Evolutionary conservation across 2,329 filamentous ascomycete genomes (phyloP).

Genomic region (Apiospora aurea): DNA sequence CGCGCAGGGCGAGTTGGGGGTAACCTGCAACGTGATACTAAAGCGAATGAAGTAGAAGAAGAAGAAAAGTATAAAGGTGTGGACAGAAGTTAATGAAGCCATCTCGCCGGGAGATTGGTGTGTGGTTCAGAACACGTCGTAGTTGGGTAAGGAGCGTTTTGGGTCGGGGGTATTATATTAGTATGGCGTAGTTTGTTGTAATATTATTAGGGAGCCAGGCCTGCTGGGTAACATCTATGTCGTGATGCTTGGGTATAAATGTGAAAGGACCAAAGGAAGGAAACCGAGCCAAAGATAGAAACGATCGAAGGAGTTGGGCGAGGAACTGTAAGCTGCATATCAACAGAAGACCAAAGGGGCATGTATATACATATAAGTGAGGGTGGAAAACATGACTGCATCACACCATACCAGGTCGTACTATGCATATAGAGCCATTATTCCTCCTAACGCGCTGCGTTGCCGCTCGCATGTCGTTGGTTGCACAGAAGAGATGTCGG

Average conservation of each 20-base stretch:
- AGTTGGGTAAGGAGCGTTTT: not conserved
- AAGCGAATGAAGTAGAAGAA: conserved; percentile 30
- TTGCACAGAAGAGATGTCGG: not conserved
- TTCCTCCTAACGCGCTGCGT: not conserved
- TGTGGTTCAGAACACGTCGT: not conserved
- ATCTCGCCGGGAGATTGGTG: conserved; percentile 36
- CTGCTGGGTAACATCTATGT: conserved; percentile 36
- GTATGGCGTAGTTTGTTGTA: conserved; percentile 14
- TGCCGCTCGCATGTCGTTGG: conserved; percentile 8
- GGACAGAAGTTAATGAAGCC: conserved; percentile 37
- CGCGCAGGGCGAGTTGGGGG: conserved; percentile 62
- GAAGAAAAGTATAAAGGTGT: conserved; percentile 26
- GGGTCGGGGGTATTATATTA: conserved; percentile 31
- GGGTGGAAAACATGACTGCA: not conserved
- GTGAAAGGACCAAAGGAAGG: conserved; percentile 30
- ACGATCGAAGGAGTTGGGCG: conserved; percentile 20
- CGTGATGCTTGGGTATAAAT: conserved; percentile 12
- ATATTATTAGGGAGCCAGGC: conserved; percentile 36
- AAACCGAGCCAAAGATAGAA: conserved; percentile 30
- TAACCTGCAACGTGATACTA: conserved; percentile 51
- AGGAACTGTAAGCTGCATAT: conserved; percentile 14
- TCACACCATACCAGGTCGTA: not conserved
- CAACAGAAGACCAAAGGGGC: not conserved
- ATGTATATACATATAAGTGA: conserved; percentile 1
- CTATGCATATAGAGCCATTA: not conserved